phyloP scores from a whole-genome alignment of 2,329 filamentous ascomycete species.

The Claviceps citrina region DNA sequence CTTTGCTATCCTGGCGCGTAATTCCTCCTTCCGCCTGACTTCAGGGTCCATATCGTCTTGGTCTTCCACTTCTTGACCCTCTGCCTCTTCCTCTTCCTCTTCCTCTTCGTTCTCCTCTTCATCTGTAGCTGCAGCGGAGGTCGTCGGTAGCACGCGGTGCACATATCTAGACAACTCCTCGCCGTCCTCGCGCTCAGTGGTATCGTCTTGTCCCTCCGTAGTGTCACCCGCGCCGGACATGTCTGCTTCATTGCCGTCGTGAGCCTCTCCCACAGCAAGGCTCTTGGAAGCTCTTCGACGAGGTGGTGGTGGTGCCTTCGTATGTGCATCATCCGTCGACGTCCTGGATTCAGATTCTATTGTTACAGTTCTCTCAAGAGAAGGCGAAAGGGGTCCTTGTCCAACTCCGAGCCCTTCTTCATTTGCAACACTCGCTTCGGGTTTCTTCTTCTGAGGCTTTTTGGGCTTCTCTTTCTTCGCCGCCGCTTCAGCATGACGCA shows the following conservation, averaged over 20 bases:
- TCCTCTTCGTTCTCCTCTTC: slow-evolving; percentile 40
- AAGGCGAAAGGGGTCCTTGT: slow-evolving; percentile 15
- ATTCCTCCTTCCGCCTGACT: slow-evolving; percentile 66
- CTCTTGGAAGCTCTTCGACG: slow-evolving; percentile 38
- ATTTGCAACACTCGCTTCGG: slow-evolving; percentile 26
- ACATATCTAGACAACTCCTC: slow-evolving; percentile 38
- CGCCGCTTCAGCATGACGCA: slow-evolving; percentile 60
- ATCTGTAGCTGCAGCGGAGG: slow-evolving; percentile 27
- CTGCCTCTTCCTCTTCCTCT: slow-evolving; percentile 39
- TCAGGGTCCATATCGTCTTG: slow-evolving; percentile 83
- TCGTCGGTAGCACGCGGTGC: slow-evolving; percentile 25
- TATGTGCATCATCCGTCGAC: slow-evolving; percentile 32
- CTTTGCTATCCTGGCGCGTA: slow-evolving; percentile 92
- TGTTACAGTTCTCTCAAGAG: slow-evolving; percentile 31
- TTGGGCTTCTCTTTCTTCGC: slow-evolving; percentile 82
- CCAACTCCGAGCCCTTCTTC: slow-evolving; percentile 16
- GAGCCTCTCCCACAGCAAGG: slow-evolving; percentile 25
- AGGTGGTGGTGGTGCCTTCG: slow-evolving; percentile 26
- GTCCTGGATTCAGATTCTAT: slow-evolving; percentile 32
- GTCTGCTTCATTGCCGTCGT: slow-evolving; percentile 49
- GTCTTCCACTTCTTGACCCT: slow-evolving; percentile 54
- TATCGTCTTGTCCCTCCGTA: slow-evolving; percentile 43
- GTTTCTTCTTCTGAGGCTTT: slow-evolving; percentile 52
- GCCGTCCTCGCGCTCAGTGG: slow-evolving; percentile 58
- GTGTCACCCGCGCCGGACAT: slow-evolving; percentile 50